Base-by-base conservation (phyloP, 192 early-diverging fungal species). In the Linnemannia exigua region DNA sequence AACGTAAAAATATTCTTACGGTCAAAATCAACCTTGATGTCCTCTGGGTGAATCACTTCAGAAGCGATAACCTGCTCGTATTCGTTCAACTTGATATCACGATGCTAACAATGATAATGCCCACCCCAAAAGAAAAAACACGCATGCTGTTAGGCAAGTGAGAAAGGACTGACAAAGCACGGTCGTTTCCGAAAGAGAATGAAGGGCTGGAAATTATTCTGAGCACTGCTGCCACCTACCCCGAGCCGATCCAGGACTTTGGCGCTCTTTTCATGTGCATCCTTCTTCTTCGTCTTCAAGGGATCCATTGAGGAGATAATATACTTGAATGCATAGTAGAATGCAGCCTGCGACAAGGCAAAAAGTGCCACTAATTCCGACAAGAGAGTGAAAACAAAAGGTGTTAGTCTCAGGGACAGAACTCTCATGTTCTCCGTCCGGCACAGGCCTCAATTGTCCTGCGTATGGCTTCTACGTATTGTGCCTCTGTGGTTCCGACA, bases 61-160 rank as follows among this genome's bases (percentile, higher is more conserved):
- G 95, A 83, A 70, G 96, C 96, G 79, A 99, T 99, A 25, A 97
- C 93, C 82, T 95, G 93, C 88, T 99, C 99, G 87, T 99, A 95
- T 82, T 97, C 97, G 69, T 92, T 96, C 74, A 99, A 87, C 80
- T 96, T 93, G 70, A 99, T 73, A 80, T 95, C 90, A 15, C 74
- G 73, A 58, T 86, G 84, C 84, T 86, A 75, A 35, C 33, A 25
- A 36, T 7, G 14, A 9, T 11, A n/a, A 50, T n/a, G 1, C 12
- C n/a, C 41, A 9, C 41, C 41, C 41, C 41, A 44, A 20, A 67
- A 33, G 22, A 46, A n/a, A 51, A 8, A 48, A 6, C n/a, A n/a
- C n/a, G n/a, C n/a, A 47, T 58, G 19, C 22, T 1, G 51, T 61
- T 54, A 28, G 19, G n/a, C 25, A 68, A 72, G 37, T 3, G 35